Evolutionary conservation across 768 basidiomycete genomes (phyloP), one percentile per base, ranked within the genome.

Genomic region (Chalciporus chontae): DNA sequence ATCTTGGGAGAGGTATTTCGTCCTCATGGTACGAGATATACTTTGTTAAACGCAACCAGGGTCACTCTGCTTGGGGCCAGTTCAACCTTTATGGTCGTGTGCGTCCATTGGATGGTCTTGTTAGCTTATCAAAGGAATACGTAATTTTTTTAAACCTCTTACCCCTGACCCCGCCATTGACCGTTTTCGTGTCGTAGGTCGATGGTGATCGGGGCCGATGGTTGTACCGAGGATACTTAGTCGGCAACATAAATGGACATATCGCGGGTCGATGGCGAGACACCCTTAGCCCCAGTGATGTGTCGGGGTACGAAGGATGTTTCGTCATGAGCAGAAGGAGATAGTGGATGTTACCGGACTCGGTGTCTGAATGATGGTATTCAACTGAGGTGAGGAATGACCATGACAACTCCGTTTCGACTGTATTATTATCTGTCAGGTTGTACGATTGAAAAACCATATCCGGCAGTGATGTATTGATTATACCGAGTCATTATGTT

Each of bases 61-160:
- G 91, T 5, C 92, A 94, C 68, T 94, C 91, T 8, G 83, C 90
- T 13, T 94, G 91, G 91, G 91, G 92, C 19, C 84, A 89, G 55
- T 94, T 93, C 69, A 83, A 76, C 50, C 66, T 94, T 21, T 70
- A 84, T 4, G 91, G 92, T 32, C 79, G 91, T 15, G 77, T 94
- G n/a, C 73, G 92, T 48, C 79, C 84, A 14, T 81, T 78, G 59
- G 91, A 94, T 63, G 91, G 91, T 8, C 80, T 90, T 56, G 75
- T 94, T 44, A 87, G 80, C 53, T 63, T 94, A 8, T 80, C 78
- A n/a, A 94, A 94, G 64, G 84, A 90, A 78, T 93, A 94, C 63
- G 90, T 90, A 64, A 66, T 24, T 34, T 53, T 48, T 39, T 43
- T 45, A 4, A 6, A 34, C 31, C 26, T 32, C 36, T 40, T 32